Evolutionary conservation across 352 stramenopile species (phyloP).

Genomic region (Pythium scleroteichum): DNA sequence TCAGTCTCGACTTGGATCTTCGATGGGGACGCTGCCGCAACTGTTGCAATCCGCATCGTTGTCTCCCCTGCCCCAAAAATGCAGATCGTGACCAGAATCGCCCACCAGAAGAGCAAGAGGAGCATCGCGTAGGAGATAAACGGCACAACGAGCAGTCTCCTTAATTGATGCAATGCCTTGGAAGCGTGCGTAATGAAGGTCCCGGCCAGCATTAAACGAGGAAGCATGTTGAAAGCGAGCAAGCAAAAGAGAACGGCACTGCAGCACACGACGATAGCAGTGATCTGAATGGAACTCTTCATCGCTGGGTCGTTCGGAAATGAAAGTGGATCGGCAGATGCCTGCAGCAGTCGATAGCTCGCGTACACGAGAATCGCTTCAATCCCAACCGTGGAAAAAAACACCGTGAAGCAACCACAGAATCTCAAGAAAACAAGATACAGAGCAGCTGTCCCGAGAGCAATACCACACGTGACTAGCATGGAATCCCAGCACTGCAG

Average conservation of each 20-base stretch:
- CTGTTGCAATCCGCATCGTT: constrained; percentile 57
- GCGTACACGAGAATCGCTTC: constrained; percentile 63
- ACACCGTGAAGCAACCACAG: constrained; percentile 70
- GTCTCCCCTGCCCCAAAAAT: constrained; percentile 72
- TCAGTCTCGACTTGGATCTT: constrained; percentile 64
- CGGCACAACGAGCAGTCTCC: constrained; percentile 64
- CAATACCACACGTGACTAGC: constrained; percentile 60
- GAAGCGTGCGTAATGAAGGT: constrained; percentile 82
- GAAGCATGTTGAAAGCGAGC: constrained; percentile 63
- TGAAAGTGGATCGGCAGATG: constrained; percentile 45
- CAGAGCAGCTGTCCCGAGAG: constrained; percentile 50
- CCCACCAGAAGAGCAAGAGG: constrained; percentile 71
- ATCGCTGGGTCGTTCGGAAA: constrained; percentile 68
- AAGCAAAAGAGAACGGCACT: constrained; percentile 67
- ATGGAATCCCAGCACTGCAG: constrained; percentile 68
- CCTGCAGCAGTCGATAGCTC: constrained; percentile 57
- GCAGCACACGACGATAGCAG: constrained; percentile 54
- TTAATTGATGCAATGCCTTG: constrained; percentile 61
- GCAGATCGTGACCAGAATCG: constrained; percentile 69
- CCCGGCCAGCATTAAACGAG: constrained; percentile 60
- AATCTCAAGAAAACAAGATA: constrained; percentile 74
- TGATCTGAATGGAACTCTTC: constrained; percentile 69
- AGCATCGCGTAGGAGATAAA: constrained; percentile 71
- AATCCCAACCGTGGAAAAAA: constrained; percentile 65
- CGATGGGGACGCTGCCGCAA: constrained; percentile 43